These are phyloP conservation scores for Kewa caespitosa DNA, from an alignment of 179 eudicot genomes.

Conservation along the genomic window DNA sequence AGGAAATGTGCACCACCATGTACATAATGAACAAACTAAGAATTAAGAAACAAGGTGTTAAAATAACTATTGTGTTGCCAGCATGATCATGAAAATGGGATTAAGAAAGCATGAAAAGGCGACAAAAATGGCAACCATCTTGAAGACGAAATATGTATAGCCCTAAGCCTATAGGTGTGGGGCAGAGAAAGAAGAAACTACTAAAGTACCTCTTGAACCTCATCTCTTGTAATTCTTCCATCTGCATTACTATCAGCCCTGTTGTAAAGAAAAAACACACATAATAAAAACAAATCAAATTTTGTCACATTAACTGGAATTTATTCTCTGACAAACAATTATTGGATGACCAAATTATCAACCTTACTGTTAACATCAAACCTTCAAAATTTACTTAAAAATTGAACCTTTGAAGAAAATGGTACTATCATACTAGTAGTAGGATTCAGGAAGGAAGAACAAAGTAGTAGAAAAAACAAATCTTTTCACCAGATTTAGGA, in stretches of 20 bases:
- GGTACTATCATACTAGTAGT: neutral
- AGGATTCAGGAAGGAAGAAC: neutral
- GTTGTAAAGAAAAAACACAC: conserved; percentile 10
- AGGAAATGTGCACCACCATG: no score
- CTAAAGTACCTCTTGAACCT: conserved; percentile 72
- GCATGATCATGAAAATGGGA: neutral
- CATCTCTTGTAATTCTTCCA: conserved; percentile 80
- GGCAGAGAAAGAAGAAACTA: conserved; percentile 5
- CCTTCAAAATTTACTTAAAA: neutral
- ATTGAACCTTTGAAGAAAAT: neutral
- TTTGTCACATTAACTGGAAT: neutral
- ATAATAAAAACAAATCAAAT: neutral
- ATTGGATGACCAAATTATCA: conserved; percentile 21
- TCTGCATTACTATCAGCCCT: conserved; percentile 90
- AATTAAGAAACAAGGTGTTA: no score
- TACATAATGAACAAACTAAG: no score
- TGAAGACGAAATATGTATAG: conserved; percentile 15
- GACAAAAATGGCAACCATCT: conserved; percentile 12
- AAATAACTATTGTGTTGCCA: no score
- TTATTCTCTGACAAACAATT: neutral
- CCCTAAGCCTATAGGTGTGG: no score
- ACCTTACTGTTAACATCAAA: conserved; percentile 8
- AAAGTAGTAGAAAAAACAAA: neutral
- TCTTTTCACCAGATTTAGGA: conserved; percentile 9
- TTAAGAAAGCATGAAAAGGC: neutral